Evolutionary conservation across 495 filamentous ascomycete genomes (phyloP).

Genomic region (Cudoniella acicularis): DNA sequence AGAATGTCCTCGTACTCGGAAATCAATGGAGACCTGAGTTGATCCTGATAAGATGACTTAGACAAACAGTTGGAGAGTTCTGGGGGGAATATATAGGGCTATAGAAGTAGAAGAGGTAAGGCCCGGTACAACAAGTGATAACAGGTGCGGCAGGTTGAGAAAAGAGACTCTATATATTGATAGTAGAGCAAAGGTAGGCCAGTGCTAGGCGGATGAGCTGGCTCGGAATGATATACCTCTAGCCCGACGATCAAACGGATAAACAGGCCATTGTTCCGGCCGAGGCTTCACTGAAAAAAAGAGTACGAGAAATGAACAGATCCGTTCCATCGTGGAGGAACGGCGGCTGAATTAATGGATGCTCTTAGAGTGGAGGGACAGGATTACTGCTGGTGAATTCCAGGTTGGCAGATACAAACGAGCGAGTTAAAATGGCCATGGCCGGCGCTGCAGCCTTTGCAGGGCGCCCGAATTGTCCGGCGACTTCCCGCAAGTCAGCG

Average conservation of each 20-base stretch:
- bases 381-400: conserved; percentile 18
- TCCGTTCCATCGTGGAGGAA: conserved; percentile 2
- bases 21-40: too few species aligned
- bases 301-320: conserved; percentile 17
- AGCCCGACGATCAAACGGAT: conserved; percentile 22
- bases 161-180: not conserved
- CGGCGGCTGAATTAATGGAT: conserved; percentile 21
- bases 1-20: too few species aligned
- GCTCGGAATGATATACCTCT: conserved; percentile 22
- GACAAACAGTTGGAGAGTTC: too few species aligned
- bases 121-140: not conserved
- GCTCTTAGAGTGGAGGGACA: conserved; percentile 13
- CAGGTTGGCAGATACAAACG: not conserved
- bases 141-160: not conserved
- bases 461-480: not conserved
- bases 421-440: not conserved
- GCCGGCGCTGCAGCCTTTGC: not conserved
- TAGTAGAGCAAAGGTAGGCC: not conserved
- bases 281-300: conserved; percentile 6
- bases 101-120: too few species aligned
- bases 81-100: too few species aligned
- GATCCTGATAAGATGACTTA: too few species aligned
- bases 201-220: conserved; percentile 17
- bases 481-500: not conserved
- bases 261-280: conserved; percentile 18